A percentile compares a stretch with the other conserved stretches of the same genome.
Evolutionary conservation across 495 filamentous ascomycete species (phyloP).

Genomic region (Ramalina intermedia): DNA sequence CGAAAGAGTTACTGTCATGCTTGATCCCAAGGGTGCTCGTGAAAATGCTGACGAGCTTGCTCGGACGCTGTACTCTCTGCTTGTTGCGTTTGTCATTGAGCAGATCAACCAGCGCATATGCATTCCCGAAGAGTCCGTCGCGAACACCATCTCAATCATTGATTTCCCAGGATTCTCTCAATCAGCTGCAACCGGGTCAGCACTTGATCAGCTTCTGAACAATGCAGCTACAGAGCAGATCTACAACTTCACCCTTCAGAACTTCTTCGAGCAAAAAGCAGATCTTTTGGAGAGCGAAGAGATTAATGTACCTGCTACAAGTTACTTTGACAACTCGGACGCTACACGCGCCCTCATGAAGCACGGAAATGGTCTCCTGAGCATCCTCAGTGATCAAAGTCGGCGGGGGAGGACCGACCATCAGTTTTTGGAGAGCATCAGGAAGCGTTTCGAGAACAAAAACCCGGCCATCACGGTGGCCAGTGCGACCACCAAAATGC

Average conservation of each 20-base stretch:
- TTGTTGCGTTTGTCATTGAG: conserved; percentile 88
- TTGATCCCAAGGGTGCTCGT: conserved; percentile 80
- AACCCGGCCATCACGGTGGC: conserved; percentile 77
- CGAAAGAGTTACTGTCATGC: conserved; percentile 92
- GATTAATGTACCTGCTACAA: conserved; percentile 72
- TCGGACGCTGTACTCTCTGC: conserved; percentile 83
- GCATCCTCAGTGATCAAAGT: conserved; percentile 91
- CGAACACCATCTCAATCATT: conserved; percentile 85
- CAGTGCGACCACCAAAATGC: conserved; percentile 47
- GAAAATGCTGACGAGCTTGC: conserved; percentile 89
- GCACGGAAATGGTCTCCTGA: conserved; percentile 77
- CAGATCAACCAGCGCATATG: conserved; percentile 81
- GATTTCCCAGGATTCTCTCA: conserved; percentile 95
- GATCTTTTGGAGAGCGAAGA: conserved; percentile 89
- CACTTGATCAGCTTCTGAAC: conserved; percentile 82
- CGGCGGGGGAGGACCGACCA: conserved; percentile 72
- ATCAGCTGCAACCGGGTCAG: conserved; percentile 63
- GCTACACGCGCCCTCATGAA: conserved; percentile 83
- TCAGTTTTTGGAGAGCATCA: conserved; percentile 78
- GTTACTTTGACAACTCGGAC: conserved; percentile 95
- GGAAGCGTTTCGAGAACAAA: conserved; percentile 85
- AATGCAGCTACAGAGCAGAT: conserved; percentile 85
- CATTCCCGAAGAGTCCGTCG: conserved; percentile 72
- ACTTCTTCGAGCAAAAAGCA: conserved; percentile 86
- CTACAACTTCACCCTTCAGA: conserved; percentile 86